Base-by-base conservation (phyloP, 306 rosid genomes). In the Bauhinia variegata region DNA sequence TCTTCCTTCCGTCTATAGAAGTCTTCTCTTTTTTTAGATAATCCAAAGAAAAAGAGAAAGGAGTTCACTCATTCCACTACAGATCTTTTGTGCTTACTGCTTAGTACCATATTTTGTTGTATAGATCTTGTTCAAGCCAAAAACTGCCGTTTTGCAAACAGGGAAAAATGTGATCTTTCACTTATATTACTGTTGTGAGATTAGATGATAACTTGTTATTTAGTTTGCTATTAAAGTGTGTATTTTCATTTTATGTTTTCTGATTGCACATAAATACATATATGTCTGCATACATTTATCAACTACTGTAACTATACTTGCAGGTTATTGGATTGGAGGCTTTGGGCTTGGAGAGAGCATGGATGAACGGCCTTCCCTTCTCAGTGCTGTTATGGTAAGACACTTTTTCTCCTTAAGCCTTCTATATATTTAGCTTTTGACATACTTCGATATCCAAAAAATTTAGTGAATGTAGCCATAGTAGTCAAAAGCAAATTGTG, bases 321-420 rank as follows among this genome's bases (percentile, higher is more conserved):
- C 37, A 89, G 98, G 97, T 70, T 93, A 83, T 65, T 93, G 93
- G 93, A 79, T 93, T 62, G 98, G 97, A 77, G 96, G 96, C 50
- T 90, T 93, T 86, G 96, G 98, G 72, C 89, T 84, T 69, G 98
- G 97, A 72, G 98, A 93, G 75, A 72, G 86, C 79, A 84, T 85
- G 65, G 84, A 86, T 70, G 97, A 88, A 76, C 91, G 96, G 62
- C 84, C 95, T 72, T 76, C 85, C 71, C 88, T 90, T 65, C 86
- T 89, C 53, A 77, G 73, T 61, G 82, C 89, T 54, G 70, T 93
- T 58, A 81, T 70, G 28, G 98, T 92, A 83, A 66, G 96, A 7
- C 15, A 13, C 56, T 58, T 15, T 17, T 53, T 60, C 47, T 8
- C 42, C 65, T n/a, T 59, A 38, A 41, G 10, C 7, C 13, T 41